These are phyloP conservation scores for Trichoderma sp. DNA, from an alignment of 2,329 filamentous ascomycete species.

Conservation along the genomic window DNA sequence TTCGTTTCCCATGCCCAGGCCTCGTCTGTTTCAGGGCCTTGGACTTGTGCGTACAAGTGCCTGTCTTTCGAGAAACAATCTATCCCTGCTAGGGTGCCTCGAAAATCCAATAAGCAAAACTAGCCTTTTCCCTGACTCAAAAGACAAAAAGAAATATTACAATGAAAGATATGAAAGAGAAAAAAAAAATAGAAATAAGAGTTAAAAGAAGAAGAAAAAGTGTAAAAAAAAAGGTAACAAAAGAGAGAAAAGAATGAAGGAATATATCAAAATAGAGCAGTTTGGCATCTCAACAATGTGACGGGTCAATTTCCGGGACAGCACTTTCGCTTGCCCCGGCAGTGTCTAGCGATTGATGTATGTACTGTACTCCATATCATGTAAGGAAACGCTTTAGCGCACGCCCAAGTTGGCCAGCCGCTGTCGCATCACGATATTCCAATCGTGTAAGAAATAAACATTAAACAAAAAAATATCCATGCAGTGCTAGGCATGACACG, in stretches of 20 bases:
- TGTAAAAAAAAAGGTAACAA: background rate
- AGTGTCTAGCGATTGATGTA: background rate
- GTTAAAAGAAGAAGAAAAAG: background rate
- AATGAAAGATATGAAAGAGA: background rate
- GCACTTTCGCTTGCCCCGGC: background rate
- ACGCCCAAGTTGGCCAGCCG: background rate
- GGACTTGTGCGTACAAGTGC: background rate
- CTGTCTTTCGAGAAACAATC: background rate
- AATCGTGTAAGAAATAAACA: background rate
- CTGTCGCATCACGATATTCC: background rate
- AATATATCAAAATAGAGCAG: background rate
- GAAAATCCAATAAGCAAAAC: background rate
- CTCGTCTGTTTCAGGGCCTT: conserved; percentile 14
- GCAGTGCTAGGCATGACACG: background rate
- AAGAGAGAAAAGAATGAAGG: background rate
- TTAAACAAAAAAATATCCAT: background rate
- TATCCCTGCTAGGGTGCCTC: conserved; percentile 11
- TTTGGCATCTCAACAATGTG: background rate
- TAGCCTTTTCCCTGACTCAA: background rate
- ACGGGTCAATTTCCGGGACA: background rate
- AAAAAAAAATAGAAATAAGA: background rate
- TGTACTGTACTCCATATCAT: background rate
- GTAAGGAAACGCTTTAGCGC: background rate
- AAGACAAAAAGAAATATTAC: background rate
- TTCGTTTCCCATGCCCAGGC: conserved; percentile 7